Percentiles rank a stretch among this genome's conserved stretches.
These are phyloP conservation scores for Neurospora sp. DNA, from an alignment of 495 filamentous ascomycete genomes.

Conservation along the genomic window DNA sequence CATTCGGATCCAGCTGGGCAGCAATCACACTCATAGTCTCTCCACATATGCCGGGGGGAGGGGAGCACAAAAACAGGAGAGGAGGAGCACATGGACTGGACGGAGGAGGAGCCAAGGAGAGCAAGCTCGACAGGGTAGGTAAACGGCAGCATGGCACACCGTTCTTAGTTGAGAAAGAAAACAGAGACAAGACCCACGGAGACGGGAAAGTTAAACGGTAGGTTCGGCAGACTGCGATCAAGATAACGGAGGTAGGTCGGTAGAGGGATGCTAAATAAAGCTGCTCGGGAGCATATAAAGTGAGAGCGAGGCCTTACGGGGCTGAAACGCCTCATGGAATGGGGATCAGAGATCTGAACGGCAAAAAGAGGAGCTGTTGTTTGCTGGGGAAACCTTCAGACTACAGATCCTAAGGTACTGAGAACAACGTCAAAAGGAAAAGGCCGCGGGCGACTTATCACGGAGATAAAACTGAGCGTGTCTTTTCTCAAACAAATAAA, in stretches of 20 bases:
- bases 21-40: neutral
- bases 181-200: neutral
- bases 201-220: neutral
- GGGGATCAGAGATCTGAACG: neutral
- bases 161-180: neutral
- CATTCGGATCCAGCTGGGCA: neutral
- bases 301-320: neutral
- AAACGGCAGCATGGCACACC: neutral
- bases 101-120: neutral
- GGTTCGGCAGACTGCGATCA: neutral
- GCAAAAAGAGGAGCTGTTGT: neutral
- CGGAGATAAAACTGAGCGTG: neutral
- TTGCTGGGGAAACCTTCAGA: neutral
- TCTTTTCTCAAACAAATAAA: neutral
- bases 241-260: neutral
- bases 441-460: neutral
- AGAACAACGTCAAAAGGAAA: neutral
- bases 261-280: neutral
- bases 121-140: neutral
- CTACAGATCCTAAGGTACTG: neutral
- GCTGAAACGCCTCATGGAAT: neutral
- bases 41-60: neutral
- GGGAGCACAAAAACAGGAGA: neutral
- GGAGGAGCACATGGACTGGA: neutral
- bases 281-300: neutral